A percentile compares a stretch with the other conserved stretches of the same genome.
phyloP scores from a whole-genome alignment of 768 basidiomycete species.

The Peribolospora baueri region DNA sequence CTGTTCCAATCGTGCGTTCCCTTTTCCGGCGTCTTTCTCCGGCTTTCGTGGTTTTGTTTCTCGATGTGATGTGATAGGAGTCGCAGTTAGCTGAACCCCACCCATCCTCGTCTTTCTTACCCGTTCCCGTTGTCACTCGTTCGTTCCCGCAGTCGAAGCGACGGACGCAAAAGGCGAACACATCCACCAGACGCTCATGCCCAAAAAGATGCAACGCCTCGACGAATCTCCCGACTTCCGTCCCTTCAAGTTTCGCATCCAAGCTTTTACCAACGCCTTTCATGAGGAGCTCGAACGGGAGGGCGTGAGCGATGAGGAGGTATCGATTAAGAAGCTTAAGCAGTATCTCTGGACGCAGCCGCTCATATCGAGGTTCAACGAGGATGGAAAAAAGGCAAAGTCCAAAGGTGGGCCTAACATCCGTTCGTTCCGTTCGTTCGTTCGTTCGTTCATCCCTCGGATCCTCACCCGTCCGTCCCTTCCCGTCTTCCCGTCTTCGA shows the following conservation, averaged over 20 bases:
- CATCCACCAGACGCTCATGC: slow-evolving; percentile 94
- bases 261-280: slow-evolving; percentile 89
- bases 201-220: slow-evolving; percentile 84
- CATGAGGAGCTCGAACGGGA: slow-evolving; percentile 44
- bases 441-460: not conserved
- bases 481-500: not conserved
- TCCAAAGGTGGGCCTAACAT: slow-evolving; percentile 30
- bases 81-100: not conserved
- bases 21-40: not conserved
- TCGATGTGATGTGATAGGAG: not conserved
- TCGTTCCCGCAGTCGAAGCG: slow-evolving; percentile 46
- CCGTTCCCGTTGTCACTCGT: not conserved
- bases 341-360: slow-evolving; percentile 85
- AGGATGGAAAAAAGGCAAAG: slow-evolving; percentile 97
- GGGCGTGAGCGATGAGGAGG: slow-evolving; percentile 7
- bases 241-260: slow-evolving; percentile 96
- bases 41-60: not conserved
- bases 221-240: slow-evolving; percentile 92
- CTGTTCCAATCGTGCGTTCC: slow-evolving; percentile 60
- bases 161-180: slow-evolving; percentile 86
- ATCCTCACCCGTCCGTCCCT: not conserved
- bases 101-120: not conserved
- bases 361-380: slow-evolving; percentile 87
- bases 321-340: slow-evolving; percentile 26
- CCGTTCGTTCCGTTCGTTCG: not conserved